Conservation (phyloP, 192 early-diverging fungal genomes). For the Gaertneriomyces sp. region DNA sequence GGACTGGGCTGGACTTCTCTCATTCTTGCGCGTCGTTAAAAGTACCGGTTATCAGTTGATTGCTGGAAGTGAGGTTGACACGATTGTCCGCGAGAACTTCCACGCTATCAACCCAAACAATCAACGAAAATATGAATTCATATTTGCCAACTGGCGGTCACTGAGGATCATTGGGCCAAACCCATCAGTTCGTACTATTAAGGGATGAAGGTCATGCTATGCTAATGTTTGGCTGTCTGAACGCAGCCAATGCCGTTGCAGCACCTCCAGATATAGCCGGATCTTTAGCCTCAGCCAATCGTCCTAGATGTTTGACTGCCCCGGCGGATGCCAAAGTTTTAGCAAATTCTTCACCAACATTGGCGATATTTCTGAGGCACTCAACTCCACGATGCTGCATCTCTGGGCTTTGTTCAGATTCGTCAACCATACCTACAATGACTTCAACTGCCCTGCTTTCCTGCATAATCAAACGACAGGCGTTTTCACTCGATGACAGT, state of each 20-base stretch:
- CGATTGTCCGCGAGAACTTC: too few relatives aligned
- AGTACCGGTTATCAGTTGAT: too few relatives aligned
- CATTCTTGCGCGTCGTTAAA: too few relatives aligned
- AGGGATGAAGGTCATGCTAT: neutral
- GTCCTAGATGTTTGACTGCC: conserved; percentile 44
- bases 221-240: conserved; percentile 46
- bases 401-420: conserved; percentile 52
- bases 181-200: too few relatives aligned
- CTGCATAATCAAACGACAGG: conserved; percentile 54
- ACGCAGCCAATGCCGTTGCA: conserved; percentile 53
- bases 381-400: conserved; percentile 70
- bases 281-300: conserved; percentile 46
- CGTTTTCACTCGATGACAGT: conserved; percentile 53
- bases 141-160: too few relatives aligned
- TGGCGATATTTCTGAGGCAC: conserved; percentile 64
- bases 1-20: too few relatives aligned
- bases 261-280: conserved; percentile 50
- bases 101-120: too few relatives aligned
- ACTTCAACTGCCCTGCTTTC: conserved; percentile 51
- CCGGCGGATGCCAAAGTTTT: conserved; percentile 46
- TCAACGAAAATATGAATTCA: too few relatives aligned
- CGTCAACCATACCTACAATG: conserved; percentile 48
- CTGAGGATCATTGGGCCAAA: too few relatives aligned
- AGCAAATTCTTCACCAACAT: conserved; percentile 41
- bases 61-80: too few relatives aligned